phyloP scores from a whole-genome alignment of 2,329 filamentous ascomycete genomes.

The Verticillium zaregamsianum region DNA sequence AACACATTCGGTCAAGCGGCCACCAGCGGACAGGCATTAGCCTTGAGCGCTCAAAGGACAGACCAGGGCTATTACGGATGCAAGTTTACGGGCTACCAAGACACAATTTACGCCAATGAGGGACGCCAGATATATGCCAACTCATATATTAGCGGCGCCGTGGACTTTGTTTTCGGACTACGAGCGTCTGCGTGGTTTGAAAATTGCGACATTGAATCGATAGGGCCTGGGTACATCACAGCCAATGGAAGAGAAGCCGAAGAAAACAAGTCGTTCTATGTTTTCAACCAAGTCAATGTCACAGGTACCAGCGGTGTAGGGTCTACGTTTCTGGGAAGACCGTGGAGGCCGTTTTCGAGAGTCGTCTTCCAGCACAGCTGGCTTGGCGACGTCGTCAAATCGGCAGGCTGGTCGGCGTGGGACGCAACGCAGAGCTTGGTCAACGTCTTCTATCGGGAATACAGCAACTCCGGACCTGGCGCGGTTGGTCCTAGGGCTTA shows the following conservation, averaged over 20 bases:
- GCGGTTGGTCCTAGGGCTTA: constrained; percentile 17
- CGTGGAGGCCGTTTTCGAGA: constrained; percentile 45
- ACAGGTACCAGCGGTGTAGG: constrained; percentile 20
- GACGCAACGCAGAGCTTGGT: constrained; percentile 29
- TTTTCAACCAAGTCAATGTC: constrained; percentile 42
- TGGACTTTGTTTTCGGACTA: constrained; percentile 59
- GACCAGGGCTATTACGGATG: constrained; percentile 40
- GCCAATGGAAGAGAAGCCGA: constrained; percentile 37
- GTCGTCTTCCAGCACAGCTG: constrained; percentile 45
- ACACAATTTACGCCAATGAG: constrained; percentile 46
- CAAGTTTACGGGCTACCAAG: constrained; percentile 50
- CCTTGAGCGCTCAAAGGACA: constrained; percentile 44
- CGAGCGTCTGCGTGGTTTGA: constrained; percentile 50
- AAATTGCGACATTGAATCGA: constrained; percentile 42
- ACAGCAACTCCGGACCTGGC: constrained; percentile 46
- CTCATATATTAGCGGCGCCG: constrained; percentile 50
- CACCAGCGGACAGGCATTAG: constrained; percentile 41
- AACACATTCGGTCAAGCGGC: constrained; percentile 35
- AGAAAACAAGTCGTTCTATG: constrained; percentile 40
- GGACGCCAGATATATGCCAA: constrained; percentile 51
- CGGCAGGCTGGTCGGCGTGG: constrained; percentile 48
- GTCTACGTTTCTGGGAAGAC: constrained; percentile 46
- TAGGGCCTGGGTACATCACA: constrained; percentile 41
- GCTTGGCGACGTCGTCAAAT: constrained; percentile 44
- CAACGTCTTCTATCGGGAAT: constrained; percentile 47